Evolutionary conservation across 768 basidiomycete species (phyloP).

Genomic region (Mycena chlorophos): DNA sequence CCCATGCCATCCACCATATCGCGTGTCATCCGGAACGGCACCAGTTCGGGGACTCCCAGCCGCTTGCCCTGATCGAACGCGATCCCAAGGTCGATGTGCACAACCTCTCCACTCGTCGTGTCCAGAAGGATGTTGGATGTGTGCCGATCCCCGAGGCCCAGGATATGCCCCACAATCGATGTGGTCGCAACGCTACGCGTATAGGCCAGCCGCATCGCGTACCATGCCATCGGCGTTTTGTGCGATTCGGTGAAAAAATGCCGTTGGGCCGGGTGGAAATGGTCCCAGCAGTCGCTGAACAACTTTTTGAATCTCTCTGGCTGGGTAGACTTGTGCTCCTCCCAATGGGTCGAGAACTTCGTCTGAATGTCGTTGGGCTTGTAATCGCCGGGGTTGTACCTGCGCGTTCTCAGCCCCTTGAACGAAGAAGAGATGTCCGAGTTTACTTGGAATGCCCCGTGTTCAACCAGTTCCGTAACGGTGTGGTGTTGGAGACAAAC

Average conservation of each 20-base stretch:
- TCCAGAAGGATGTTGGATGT: slow-evolving; percentile 91
- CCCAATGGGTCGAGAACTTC: slow-evolving; percentile 34
- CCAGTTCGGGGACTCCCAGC: slow-evolving; percentile 77
- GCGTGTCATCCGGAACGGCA: slow-evolving; percentile 92
- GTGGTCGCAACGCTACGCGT: slow-evolving; percentile 90
- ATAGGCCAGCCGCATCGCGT: slow-evolving; percentile 85
- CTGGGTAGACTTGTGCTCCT: slow-evolving; percentile 31
- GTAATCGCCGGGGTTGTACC: slow-evolving; percentile 67
- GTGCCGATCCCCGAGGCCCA: slow-evolving; percentile 94
- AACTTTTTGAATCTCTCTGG: slow-evolving; percentile 26
- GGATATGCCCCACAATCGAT: slow-evolving; percentile 89
- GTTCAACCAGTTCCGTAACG: slow-evolving; percentile 62
- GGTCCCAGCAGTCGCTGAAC: slow-evolving; percentile 40
- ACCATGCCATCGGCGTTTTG: slow-evolving; percentile 89
- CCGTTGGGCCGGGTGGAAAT: slow-evolving; percentile 84
- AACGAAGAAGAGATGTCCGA: not conserved
- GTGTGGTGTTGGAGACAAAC: slow-evolving; percentile 79
- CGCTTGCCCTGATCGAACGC: slow-evolving; percentile 95
- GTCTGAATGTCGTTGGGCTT: slow-evolving; percentile 31
- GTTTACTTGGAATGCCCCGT: slow-evolving; percentile 63
- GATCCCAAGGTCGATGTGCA: slow-evolving; percentile 96
- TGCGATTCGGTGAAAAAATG: slow-evolving; percentile 92
- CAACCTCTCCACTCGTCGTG: slow-evolving; percentile 75
- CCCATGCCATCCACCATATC: slow-evolving; percentile 97
- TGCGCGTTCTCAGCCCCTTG: slow-evolving; percentile 29